These are phyloP conservation scores for Pichia californica DNA, from an alignment of 805 yeast species.

Conservation along the genomic window DNA sequence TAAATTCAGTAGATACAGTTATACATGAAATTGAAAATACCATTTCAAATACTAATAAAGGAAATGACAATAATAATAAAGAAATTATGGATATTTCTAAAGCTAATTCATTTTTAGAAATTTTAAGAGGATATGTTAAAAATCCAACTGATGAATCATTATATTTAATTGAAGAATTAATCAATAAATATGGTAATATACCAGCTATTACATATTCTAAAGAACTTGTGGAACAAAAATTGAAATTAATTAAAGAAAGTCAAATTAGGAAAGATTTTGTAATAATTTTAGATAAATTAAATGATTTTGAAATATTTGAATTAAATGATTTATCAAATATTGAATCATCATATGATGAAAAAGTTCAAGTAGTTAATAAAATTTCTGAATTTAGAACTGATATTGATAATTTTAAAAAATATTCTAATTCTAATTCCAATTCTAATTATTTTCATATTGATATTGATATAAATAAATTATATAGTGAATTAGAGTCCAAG, in stretches of 20 bases:
- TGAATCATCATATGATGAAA: not conserved
- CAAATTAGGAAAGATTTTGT: not conserved
- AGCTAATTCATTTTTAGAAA: not conserved
- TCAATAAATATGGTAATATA: slow-evolving; percentile 6
- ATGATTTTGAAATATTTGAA: slow-evolving; percentile 9
- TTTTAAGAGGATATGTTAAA: not conserved
- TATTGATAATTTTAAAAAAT: not conserved
- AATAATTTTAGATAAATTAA: not conserved
- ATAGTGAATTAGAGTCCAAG: not conserved
- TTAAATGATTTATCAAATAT: not conserved
- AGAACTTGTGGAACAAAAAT: slow-evolving; percentile 9
- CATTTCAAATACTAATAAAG: not conserved
- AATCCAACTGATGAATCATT: slow-evolving; percentile 3
- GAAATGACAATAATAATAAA: not conserved
- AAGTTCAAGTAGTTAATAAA: not conserved
- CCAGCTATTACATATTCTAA: slow-evolving; percentile 12
- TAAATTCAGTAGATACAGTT: not conserved
- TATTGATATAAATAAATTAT: not conserved
- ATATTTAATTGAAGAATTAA: slow-evolving; percentile 4
- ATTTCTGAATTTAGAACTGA: not conserved
- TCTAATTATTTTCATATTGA: not conserved
- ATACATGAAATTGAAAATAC: not conserved
- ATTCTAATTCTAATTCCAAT: not conserved
- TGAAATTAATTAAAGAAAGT: slow-evolving; percentile 4
- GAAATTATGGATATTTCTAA: not conserved